Base-by-base conservation (phyloP, 331 rosid species). In the Ulmus americana region DNA sequence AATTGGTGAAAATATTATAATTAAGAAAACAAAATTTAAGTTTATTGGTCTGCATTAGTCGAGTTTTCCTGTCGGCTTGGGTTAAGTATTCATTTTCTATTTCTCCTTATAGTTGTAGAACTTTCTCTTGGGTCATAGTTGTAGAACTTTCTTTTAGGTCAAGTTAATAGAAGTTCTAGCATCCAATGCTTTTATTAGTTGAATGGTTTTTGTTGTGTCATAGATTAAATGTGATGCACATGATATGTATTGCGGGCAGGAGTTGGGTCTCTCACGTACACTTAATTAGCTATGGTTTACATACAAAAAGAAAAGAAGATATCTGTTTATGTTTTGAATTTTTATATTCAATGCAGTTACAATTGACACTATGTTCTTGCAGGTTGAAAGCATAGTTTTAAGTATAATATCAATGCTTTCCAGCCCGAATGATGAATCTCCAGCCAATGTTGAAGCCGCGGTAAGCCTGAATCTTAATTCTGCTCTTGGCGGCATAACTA, bases 351-450 rank as follows among this genome's bases (percentile, higher is more conserved):
- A 35, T 57, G 28, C n/a, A 38, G n/a, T 69, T n/a, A 56, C 59
- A n/a, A 10, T 45, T 7, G 43, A 40, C 52, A 49, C 50, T 20
- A 50, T 69, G 54, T 38, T 46, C 59, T 74, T 79, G 82, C 91
- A 94, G 97, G 99, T 90, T 70, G 99, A 94, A 82, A 94, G 97
- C 79, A 94, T 94, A 81, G 96, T 94, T 18, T 83, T 94, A 83
- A 94, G 99, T 78, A 90, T 94, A 70, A 94, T 94, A 82, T 94
- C 99, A 0, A 94, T 94, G 99, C 90, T 94, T 67, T 94, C 99
- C 8, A 48, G 97, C 55, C 99, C 97, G 1, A 94, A 94, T 63
- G 99, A 94, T 4, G 99, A 94, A 81, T 94, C 96, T 49, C 99
- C 99, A 38, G 99, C 99, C 59, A 94, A 94, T 69, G 97, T 94